Conservation (phyloP, 495 filamentous ascomycete species). For the Ascobolus immersus region DNA sequence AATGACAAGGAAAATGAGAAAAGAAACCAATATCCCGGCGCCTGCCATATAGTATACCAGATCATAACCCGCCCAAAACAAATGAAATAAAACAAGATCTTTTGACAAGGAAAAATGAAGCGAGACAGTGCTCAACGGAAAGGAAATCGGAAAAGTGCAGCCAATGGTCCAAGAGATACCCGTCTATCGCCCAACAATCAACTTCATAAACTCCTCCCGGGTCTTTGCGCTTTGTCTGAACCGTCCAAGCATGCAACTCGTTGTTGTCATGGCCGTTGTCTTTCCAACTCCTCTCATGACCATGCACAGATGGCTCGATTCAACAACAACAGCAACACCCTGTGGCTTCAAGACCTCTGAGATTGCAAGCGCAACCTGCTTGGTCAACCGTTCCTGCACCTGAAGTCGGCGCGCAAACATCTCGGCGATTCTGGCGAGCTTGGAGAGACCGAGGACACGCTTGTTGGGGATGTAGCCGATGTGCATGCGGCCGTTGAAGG, state of each 20-base stretch:
- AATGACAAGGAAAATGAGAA: no score
- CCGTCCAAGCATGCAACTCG: conserved; percentile 85
- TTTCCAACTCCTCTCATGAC: conserved; percentile 75
- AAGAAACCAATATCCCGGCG: no score
- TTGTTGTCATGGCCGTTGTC: conserved; percentile 61
- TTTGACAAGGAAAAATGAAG: no score
- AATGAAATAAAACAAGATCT: no score
- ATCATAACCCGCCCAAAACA: no score
- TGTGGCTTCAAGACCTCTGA: conserved; percentile 80
- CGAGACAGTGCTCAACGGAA: no score
- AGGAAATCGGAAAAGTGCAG: no score
- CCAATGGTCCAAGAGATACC: no score
- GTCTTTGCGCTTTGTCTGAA: conserved; percentile 84
- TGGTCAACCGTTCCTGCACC: conserved; percentile 85
- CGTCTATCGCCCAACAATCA: no score
- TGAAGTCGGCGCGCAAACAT: conserved; percentile 88
- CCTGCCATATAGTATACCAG: no score
- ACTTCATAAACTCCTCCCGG: conserved; percentile 54
- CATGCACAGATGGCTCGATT: conserved; percentile 95
- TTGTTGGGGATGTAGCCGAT: conserved; percentile 83
- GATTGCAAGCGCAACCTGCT: conserved; percentile 83
- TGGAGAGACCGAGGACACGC: conserved; percentile 80
- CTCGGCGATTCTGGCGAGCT: conserved; percentile 81
- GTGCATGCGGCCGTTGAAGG: conserved; percentile 96
- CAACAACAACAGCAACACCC: conserved; percentile 92